Percentiles rank a stretch among this genome's conserved stretches.
These are phyloP conservation scores for Colletotrichum sp. DNA, from an alignment of 2,329 filamentous ascomycete species.

Conservation along the genomic window DNA sequence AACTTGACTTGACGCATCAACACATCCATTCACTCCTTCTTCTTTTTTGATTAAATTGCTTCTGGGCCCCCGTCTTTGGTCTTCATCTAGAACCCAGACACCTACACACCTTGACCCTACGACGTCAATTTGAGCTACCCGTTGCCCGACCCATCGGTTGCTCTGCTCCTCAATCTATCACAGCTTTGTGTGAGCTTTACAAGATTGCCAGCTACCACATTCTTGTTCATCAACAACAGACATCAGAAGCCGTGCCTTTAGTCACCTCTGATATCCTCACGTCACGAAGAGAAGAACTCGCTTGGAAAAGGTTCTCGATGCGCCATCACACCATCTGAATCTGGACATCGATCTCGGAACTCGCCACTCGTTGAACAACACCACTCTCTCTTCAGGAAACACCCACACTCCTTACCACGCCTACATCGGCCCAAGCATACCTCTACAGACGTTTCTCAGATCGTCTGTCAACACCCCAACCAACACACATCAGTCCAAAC, in stretches of 20 bases:
- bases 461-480: background rate
- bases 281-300: background rate
- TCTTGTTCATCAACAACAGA: background rate
- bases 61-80: background rate
- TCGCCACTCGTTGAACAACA: background rate
- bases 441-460: slow-evolving; percentile 1
- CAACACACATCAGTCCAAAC: slow-evolving; percentile 15
- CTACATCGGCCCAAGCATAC: background rate
- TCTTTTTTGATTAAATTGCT: slow-evolving; percentile 10
- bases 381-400: background rate
- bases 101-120: slow-evolving; percentile 9
- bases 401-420: background rate
- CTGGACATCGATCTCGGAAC: slow-evolving; percentile 4
- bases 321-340: slow-evolving; percentile 19
- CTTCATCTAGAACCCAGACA: slow-evolving; percentile 2
- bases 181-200: background rate
- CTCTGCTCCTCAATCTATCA: background rate
- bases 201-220: background rate
- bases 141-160: background rate
- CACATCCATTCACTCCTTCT: slow-evolving; percentile 4
- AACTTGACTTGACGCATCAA: slow-evolving; percentile 8
- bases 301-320: slow-evolving; percentile 16
- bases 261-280: background rate
- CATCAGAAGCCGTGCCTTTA: background rate
- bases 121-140: background rate